Percentiles rank a stretch among this genome's conserved stretches.
Evolutionary conservation across 345 rosid genomes (phyloP).

Genomic region (Luvunga scandens): DNA sequence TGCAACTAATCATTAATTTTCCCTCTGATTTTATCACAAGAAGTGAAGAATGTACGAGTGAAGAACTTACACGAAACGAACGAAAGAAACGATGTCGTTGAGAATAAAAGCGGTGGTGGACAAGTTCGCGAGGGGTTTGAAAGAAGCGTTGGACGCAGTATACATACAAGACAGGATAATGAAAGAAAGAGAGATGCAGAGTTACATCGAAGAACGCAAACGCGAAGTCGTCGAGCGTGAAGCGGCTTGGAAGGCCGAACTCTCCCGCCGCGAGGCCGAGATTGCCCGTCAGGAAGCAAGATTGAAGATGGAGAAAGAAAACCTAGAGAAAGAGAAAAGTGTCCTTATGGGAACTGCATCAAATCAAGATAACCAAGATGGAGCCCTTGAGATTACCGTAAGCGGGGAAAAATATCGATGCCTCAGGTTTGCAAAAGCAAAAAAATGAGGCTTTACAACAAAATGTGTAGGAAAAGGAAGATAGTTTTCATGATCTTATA

Average conservation of each 20-base stretch:
- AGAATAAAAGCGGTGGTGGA: slow-evolving; percentile 90
- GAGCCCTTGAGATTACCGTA: slow-evolving; percentile 95
- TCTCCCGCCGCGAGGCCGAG: slow-evolving; percentile 96
- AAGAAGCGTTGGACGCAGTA: slow-evolving; percentile 94
- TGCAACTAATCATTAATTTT: not conserved
- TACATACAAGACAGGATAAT: slow-evolving; percentile 90
- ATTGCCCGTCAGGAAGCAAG: slow-evolving; percentile 92
- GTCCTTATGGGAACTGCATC: slow-evolving; percentile 97
- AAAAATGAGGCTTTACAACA: slow-evolving; percentile 49
- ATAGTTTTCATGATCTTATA: no score
- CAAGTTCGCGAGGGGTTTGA: slow-evolving; percentile 90
- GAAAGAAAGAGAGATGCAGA: slow-evolving; percentile 99
- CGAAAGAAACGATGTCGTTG: slow-evolving; percentile 53
- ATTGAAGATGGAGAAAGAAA: slow-evolving; percentile 93
- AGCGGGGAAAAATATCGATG: slow-evolving; percentile 92
- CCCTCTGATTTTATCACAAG: not conserved
- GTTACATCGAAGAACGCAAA: slow-evolving; percentile 91
- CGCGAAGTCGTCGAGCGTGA: slow-evolving; percentile 98
- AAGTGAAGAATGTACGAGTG: no score
- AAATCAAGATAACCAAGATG: slow-evolving; percentile 92
- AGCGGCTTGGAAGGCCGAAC: slow-evolving; percentile 99
- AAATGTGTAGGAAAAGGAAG: not conserved
- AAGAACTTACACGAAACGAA: no score
- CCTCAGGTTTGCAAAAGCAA: slow-evolving; percentile 89
- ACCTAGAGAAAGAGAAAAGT: slow-evolving; percentile 97